Evolutionary conservation across 202 grass and related monocot species (phyloP), one percentile per base, ranked within the genome.

Genomic region (Miscanthus sacchariflorus): DNA sequence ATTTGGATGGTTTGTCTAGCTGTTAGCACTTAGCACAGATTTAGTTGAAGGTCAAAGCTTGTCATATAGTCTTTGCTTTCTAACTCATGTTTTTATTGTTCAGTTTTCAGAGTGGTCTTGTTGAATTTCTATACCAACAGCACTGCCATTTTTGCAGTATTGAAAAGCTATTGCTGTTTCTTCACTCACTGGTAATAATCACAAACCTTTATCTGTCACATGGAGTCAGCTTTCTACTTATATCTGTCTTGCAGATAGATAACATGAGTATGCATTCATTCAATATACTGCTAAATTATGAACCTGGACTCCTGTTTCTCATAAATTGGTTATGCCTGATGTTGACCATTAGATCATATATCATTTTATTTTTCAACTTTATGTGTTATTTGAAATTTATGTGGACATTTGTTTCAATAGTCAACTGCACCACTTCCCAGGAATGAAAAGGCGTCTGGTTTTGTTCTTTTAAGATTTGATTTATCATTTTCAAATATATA

Each of bases 291-390:
- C 15, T 72, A 18, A 45, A 36, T 45, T 36, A 35, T 23, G 36
- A 77, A 69, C 28, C 21, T 68, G 9, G n/a, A 56, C 23, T 43
- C 21, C 74, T 78, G 3, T 58, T 71, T 79, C 67, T 79, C 58
- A 35, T 65, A 67, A 76, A 66, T 49, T 46, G 45, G 14, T 72
- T 35, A 63, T 7, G 3, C 18, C 19, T 43, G 14, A 79, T 86
- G 30, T 45, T 38, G 54, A 84, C 21, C 17, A 13, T 52, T 50
- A 50, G 65, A 44, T 46, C n/a, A 14, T 49, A 49, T 49, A 49
- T 0, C 12, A 48, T 15, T 14, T 48, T 48, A 14, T 48, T 48
- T 48, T 48, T 48, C 45, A 48, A 48, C 45, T 48, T 48, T 48
- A 48, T 49, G 39, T 77, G 38, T 61, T n/a, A 27, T n/a, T 81